A percentile compares a stretch with the other conserved stretches of the same genome.
Conservation (phyloP, 2,329 filamentous ascomycete genomes). For the Amauroascus niger region DNA sequence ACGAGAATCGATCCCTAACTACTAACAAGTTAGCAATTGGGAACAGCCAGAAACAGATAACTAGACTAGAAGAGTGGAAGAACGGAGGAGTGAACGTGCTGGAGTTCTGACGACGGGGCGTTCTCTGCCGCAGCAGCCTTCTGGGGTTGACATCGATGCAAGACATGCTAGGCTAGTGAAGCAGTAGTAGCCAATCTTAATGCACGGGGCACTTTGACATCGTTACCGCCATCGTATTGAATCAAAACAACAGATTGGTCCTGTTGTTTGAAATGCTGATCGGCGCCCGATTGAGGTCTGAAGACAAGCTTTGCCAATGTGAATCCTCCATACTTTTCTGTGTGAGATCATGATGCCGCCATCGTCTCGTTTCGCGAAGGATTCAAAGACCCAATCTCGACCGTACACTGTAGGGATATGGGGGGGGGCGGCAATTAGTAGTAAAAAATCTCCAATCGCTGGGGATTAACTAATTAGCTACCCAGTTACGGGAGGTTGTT, state of each 20-base stretch:
- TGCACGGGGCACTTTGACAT: background rate
- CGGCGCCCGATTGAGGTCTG: background rate
- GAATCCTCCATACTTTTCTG: slow-evolving; percentile 4
- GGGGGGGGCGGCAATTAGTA: background rate
- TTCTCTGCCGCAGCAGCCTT: background rate
- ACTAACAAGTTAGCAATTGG: background rate
- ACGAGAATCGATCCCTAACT: no score
- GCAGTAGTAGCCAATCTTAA: slow-evolving; percentile 1
- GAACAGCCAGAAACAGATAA: no score
- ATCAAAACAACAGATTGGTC: background rate
- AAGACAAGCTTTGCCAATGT: slow-evolving; percentile 10
- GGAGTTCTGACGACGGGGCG: background rate
- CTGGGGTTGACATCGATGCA: background rate
- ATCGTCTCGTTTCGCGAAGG: background rate
- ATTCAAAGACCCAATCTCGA: background rate
- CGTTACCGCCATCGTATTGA: slow-evolving; percentile 1
- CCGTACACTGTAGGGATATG: no score
- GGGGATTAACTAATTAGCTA: background rate
- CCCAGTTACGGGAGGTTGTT: background rate
- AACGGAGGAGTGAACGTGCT: background rate
- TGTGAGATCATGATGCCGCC: background rate
- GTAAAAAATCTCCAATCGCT: background rate
- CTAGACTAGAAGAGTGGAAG: no score
- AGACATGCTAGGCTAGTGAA: slow-evolving; percentile 2
- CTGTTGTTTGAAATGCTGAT: background rate